These are phyloP conservation scores for Aspergillus ochraceoroseus DNA, from an alignment of 2,329 filamentous ascomycete species.

Conservation along the genomic window DNA sequence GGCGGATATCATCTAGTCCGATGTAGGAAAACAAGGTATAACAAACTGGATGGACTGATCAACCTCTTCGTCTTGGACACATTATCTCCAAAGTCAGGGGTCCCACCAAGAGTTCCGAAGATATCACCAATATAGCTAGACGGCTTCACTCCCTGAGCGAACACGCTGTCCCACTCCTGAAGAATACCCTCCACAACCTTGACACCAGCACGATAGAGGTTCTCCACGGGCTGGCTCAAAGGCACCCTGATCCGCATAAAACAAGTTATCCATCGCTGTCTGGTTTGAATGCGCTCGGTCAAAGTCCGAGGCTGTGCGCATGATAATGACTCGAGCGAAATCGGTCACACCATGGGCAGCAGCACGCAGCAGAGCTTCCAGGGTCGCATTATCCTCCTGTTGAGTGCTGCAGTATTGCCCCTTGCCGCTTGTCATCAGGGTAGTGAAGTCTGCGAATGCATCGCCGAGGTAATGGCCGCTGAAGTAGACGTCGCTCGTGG, in stretches of 20 bases:
- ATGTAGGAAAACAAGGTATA: too few relatives aligned
- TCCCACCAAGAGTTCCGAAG: conserved; percentile 62
- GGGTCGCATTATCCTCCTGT: conserved; percentile 66
- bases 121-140: conserved; percentile 67
- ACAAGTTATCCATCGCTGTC: conserved; percentile 56
- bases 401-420: conserved; percentile 66
- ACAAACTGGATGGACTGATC: too few relatives aligned
- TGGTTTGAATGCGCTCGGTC: conserved; percentile 61
- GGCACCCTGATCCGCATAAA: conserved; percentile 57
- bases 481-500: conserved; percentile 69
- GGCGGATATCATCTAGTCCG: too few relatives aligned
- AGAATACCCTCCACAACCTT: conserved; percentile 62
- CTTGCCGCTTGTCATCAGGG: conserved; percentile 61
- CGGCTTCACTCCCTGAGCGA: conserved; percentile 53
- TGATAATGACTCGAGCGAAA: conserved; percentile 62
- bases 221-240: conserved; percentile 60
- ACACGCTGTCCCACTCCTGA: conserved; percentile 56
- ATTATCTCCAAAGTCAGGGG: conserved; percentile 57
- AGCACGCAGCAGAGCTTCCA: conserved; percentile 61
- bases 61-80: conserved; percentile 7
- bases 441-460: conserved; percentile 62
- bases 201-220: conserved; percentile 62
- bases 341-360: conserved; percentile 57
- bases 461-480: conserved; percentile 57
- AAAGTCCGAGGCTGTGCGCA: conserved; percentile 67